Base-by-base conservation (phyloP, 2,329 filamentous ascomycete species). In the Bipolaris bicolor region DNA sequence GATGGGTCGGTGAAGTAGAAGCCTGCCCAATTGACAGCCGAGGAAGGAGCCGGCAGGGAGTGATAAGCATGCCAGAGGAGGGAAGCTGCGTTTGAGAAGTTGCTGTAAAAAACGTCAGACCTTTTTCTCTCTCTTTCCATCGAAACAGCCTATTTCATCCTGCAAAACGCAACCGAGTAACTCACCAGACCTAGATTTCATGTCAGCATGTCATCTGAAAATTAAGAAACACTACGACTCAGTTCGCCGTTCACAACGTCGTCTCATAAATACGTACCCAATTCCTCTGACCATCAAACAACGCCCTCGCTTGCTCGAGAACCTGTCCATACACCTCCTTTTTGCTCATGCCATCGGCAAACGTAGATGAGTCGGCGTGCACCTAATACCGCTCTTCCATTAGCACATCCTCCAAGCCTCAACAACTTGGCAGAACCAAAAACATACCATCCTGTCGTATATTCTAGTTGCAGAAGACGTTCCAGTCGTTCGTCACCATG, bases 1-100 rank as follows among this genome's bases (percentile, higher is more conserved):
- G 81, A 78, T 2, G 70, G 69, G 71, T 69, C 58, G n/a, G 65
- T 65, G 48, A 73, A 71, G 63, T 73, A 72, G 57, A 73, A 94
- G 22, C 90, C 90, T 44, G 89, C 87, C 91, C 91, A 95, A 76
- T 95, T 94, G 20, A 91, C 89, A 15, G 85, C 77, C 37, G 79
- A 84, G 49, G 85, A 88, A 1, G 90, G 89, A 0, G 80, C 75
- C 1, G 86, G 84, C 13, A 94, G 81, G 7, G 90, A 90, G 73
- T 90, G 88, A 71, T 89, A 90, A 3, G 88, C 89, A 70, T 95
- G 89, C 88, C 90, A 94, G 62, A 94, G 81, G 26, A 94, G 82
- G 3, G 90, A 88, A 7, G 91, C 87, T 3, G 87, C 79, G 73
- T 94, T 95, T 63, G 90, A 82, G 46, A 92, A 83, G 75, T 95